These are phyloP conservation scores for Rhynchospora pubera DNA, from an alignment of 176 grass and related monocot species.

Conservation along the genomic window DNA sequence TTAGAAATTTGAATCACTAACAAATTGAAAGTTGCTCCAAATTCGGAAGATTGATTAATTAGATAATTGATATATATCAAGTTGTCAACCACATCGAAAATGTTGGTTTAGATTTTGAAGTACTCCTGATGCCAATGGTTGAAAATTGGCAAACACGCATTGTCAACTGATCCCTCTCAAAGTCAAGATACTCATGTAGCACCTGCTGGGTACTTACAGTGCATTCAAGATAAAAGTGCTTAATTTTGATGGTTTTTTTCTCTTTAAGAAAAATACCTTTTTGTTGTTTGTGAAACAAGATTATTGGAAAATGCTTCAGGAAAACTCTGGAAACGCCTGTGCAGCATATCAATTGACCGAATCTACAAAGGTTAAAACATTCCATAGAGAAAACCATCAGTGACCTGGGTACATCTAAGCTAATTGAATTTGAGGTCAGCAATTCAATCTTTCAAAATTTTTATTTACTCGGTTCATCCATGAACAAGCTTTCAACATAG, in stretches of 20 bases:
- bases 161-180: background rate
- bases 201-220: too few species aligned
- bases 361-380: constrained; percentile 48
- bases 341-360: constrained; percentile 90
- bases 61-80: background rate
- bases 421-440: background rate
- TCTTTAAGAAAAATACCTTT: constrained; percentile 34
- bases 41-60: background rate
- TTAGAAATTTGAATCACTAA: background rate
- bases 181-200: background rate
- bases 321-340: constrained; percentile 99
- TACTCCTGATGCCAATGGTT: background rate
- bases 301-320: constrained; percentile 84
- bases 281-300: constrained; percentile 39
- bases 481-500: background rate
- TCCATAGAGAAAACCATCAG: background rate
- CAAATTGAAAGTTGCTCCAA: background rate
- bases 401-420: background rate
- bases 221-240: background rate
- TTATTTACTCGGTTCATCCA: background rate
- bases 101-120: background rate
- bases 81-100: background rate
- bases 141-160: background rate
- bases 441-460: background rate
- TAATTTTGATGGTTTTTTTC: background rate